Evolutionary conservation across 257 asterid genomes (phyloP), one percentile per base, ranked within the genome.

Genomic region (Ilex aquifolium): DNA sequence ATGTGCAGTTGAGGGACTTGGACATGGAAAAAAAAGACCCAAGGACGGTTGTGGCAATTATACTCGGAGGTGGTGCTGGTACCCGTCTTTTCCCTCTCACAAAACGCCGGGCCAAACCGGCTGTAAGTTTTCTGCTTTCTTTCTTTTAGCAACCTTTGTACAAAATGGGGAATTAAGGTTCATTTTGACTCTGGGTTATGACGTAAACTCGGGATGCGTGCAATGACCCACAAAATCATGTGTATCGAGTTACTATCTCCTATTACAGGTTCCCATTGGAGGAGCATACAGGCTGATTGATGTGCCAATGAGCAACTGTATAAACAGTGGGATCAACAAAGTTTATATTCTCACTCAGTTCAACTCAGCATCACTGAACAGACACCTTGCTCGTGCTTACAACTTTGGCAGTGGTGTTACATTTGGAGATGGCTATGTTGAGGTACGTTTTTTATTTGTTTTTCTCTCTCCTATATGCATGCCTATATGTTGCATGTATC

Each of bases 31-130:
- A 82, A 74, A 79, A 68, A 71, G 92, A 88, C 54, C 65, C 97
- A 13, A 92, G 82, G 73, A 88, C 93, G 0, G 98, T 87, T 16
- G 91, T 79, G 58, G 95, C 98, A 52, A 79, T 92, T 65, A 92
- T 92, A 69, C 89, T 92, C 1, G 98, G 98, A 67, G 98, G 98
- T 13, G 97, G 98, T 46, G 98, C 98, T 2, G 98, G 98, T n/a
- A 92, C 98, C 42, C 95, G 95, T 56, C 85, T 89, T 51, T 92
- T 88, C 74, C 98, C 98, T 4, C 97, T 92, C 61, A 92, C 98
- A 3, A 92, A 92, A 68, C 95, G 93, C 32, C 86, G 98, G 2
- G 98, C 98, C 56, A 92, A 92, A 77, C 97, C 98, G 64, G 98
- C 98, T n/a, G 98, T 92, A 70, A 81, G 95, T 72, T 21, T 21